phyloP scores from a whole-genome alignment of 768 basidiomycete genomes.

The Lentinula detonsa region DNA sequence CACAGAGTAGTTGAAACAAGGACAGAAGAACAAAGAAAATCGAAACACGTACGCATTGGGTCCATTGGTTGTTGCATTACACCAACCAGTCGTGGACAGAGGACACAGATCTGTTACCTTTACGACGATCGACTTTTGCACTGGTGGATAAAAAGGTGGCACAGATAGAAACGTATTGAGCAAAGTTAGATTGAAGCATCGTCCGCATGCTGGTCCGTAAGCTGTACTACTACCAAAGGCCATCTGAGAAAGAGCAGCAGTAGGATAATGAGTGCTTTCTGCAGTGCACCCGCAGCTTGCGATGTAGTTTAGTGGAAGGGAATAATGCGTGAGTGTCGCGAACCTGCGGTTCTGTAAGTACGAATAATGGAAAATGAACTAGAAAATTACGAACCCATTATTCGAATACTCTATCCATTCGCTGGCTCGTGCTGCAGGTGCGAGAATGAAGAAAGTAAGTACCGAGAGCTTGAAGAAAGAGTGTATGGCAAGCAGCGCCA shows the following conservation, averaged over 20 bases:
- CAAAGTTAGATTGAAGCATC: conserved; percentile 74
- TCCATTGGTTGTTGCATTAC: conserved; percentile 53
- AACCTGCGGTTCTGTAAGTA: conserved; percentile 11
- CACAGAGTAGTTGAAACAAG: not conserved
- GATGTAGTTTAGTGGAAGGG: conserved; percentile 46
- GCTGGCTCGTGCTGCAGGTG: conserved; percentile 7
- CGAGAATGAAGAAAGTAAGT: conserved; percentile 1
- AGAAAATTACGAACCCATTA: conserved; percentile 27
- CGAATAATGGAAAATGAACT: not conserved
- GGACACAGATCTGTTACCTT: conserved; percentile 84
- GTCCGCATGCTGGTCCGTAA: conserved; percentile 69
- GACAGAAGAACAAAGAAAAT: conserved; percentile 1
- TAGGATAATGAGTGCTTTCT: conserved; percentile 62
- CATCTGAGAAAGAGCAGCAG: conserved; percentile 74
- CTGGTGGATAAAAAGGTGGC: conserved; percentile 65
- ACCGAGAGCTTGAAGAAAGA: not conserved
- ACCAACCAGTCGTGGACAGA: conserved; percentile 56
- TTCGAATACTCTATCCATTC: conserved; percentile 63
- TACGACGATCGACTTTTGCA: conserved; percentile 56
- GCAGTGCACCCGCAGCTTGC: conserved; percentile 76
- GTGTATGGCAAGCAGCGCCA: not conserved
- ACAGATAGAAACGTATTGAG: conserved; percentile 58
- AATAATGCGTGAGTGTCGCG: conserved; percentile 79
- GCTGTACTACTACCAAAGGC: conserved; percentile 71
- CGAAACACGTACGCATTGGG: conserved; percentile 53